Percentiles rank a stretch among this genome's conserved stretches.
phyloP scores from a whole-genome alignment of 2,329 filamentous ascomycete species.

The Penicillium concentricum region DNA sequence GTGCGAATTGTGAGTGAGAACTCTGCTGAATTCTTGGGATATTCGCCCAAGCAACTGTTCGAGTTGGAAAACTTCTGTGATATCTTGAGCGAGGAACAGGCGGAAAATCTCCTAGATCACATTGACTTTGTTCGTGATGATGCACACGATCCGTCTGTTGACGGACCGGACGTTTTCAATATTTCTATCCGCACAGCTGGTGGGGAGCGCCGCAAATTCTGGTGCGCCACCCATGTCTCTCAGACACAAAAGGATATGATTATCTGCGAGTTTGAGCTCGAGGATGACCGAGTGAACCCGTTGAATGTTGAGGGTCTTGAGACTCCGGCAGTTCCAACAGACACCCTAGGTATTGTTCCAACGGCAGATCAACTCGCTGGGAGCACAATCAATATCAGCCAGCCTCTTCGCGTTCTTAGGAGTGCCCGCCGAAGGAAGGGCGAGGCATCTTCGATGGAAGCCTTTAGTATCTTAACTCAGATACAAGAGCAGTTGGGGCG shows the following conservation, averaged over 20 bases:
- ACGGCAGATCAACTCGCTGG: slow-evolving; percentile 71
- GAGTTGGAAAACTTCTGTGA: slow-evolving; percentile 73
- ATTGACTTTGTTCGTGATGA: slow-evolving; percentile 86
- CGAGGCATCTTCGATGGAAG: slow-evolving; percentile 77
- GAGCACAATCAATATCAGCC: slow-evolving; percentile 73
- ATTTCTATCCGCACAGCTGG: slow-evolving; percentile 65
- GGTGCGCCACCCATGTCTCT: slow-evolving; percentile 83
- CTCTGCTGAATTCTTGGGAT: slow-evolving; percentile 70
- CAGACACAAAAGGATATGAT: slow-evolving; percentile 66
- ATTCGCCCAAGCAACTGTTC: slow-evolving; percentile 74
- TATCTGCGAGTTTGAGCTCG: slow-evolving; percentile 85
- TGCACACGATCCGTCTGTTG: slow-evolving; percentile 68
- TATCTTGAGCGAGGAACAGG: slow-evolving; percentile 78
- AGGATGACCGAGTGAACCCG: slow-evolving; percentile 68
- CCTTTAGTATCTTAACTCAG: slow-evolving; percentile 90
- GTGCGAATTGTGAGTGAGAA: slow-evolving; percentile 82
- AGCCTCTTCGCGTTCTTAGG: slow-evolving; percentile 72
- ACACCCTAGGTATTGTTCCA: slow-evolving; percentile 71
- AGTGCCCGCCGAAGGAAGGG: slow-evolving; percentile 73
- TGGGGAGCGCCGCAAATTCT: slow-evolving; percentile 64
- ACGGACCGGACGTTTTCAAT: slow-evolving; percentile 84
- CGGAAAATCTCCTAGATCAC: slow-evolving; percentile 80
- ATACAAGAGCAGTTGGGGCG: slow-evolving; percentile 74
- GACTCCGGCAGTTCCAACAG: slow-evolving; percentile 21
- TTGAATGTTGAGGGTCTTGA: slow-evolving; percentile 20